Conservation (phyloP, 805 yeast genomes). For the Hanseniaspora taiwanica region DNA sequence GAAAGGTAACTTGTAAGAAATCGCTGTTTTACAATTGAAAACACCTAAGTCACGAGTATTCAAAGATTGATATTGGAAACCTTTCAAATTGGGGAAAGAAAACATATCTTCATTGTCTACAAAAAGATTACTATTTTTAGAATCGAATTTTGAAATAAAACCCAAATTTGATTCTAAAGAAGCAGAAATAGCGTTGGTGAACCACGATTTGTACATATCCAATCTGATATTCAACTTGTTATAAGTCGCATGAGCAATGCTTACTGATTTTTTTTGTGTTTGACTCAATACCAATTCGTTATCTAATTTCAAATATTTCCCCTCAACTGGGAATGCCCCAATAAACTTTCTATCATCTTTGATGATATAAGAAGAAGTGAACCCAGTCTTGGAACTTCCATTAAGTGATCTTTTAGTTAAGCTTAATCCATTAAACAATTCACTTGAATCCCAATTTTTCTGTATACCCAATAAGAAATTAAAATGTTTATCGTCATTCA, state of each 20-base stretch:
- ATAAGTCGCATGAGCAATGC: constrained; percentile 19
- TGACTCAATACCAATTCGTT: constrained; percentile 34
- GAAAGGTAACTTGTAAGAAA: constrained; percentile 41
- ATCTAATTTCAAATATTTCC: constrained; percentile 27
- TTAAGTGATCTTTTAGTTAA: constrained; percentile 42
- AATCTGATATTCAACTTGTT: constrained; percentile 13
- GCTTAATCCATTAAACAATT: constrained; percentile 42
- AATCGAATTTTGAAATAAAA: constrained; percentile 6
- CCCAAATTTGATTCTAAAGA: constrained; percentile 16
- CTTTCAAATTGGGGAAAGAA: constrained; percentile 44
- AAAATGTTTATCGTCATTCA: constrained; percentile 33
- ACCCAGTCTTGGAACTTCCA: constrained; percentile 44
- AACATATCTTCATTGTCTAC: constrained; percentile 39
- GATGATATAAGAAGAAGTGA: constrained; percentile 28
- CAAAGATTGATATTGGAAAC: constrained; percentile 43
- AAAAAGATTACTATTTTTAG: constrained; percentile 30
- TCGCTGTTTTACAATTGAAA: neutral
- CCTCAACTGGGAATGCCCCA: constrained; percentile 33
- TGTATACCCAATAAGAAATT: constrained; percentile 42
- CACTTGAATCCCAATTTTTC: constrained; percentile 21
- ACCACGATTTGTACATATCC: constrained; percentile 11
- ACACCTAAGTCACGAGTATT: constrained; percentile 12
- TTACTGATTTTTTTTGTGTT: constrained; percentile 19
- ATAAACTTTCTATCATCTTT: constrained; percentile 32
- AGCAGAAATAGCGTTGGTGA: constrained; percentile 27